Evolutionary conservation across 169 alveolate species (phyloP), one percentile per base, ranked within the genome.

Genomic region (Eimeria acervulina): DNA sequence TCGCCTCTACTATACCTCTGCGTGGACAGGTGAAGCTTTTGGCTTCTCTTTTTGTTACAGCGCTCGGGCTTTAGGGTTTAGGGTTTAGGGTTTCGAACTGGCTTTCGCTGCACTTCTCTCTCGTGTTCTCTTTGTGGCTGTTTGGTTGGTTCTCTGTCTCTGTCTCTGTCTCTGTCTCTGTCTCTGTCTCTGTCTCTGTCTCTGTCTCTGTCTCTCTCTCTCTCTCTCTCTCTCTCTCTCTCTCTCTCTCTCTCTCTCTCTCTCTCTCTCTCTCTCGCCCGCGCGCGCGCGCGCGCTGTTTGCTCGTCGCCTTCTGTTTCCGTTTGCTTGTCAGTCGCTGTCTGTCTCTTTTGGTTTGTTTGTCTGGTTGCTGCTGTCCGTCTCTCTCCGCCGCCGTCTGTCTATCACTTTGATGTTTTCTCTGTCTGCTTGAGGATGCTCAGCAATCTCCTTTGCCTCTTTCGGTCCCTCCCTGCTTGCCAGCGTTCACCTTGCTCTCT

Each of bases 11-110:
- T 90, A 47, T 47, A 42, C 59, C 36, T 42, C 95, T 13, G 95
- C 95, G 47, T 90, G 95, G 95, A 90, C 95, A 33, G 95, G 95
- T 90, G 81, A 42, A 10, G 15, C 59, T n/a, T n/a, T n/a, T n/a
- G 31, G n/a, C 13, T 66, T 26, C 28, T 15, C n/a, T 15, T 12
- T 55, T 55, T 55, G 68, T n/a, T 59, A n/a, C n/a, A 42, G 40
- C 23, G 12, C 21, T 15, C 44, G 21, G 63, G 63, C 68, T 78
- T 38, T 78, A 78, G 68, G 38, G 68, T 42, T 19, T 78, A 51
- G 89, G 66, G 44, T 74, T 13, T 28, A 33, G 80, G 42, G 66
- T 55, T 55, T 6, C 6, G 66, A 55, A n/a, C 33, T 26, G 74
- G 33, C 36, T 63, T 0, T 6, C 74, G 38, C 13, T 63, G 31